Percentiles rank a stretch among this genome's conserved stretches.
Evolutionary conservation across 495 filamentous ascomycete species (phyloP).

Genomic region (Penicillium chermesinum): DNA sequence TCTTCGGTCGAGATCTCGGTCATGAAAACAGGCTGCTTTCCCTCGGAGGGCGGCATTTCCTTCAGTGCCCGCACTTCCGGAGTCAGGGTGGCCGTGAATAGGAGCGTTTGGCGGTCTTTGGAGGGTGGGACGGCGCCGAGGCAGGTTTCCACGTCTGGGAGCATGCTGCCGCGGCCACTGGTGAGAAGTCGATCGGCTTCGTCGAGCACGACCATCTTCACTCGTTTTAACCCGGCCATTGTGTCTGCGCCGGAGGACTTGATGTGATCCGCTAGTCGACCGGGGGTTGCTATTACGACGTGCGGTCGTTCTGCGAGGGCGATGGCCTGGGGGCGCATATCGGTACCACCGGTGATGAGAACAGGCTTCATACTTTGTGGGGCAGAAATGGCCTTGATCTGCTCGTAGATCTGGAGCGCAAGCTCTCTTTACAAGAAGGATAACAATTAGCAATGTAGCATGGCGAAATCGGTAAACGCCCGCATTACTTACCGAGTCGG

Average conservation of each 20-base stretch:
- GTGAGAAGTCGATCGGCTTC: constrained; percentile 91
- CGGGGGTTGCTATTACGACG: constrained; percentile 90
- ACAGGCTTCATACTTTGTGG: constrained; percentile 78
- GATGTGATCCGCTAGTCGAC: constrained; percentile 91
- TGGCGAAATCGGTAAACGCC: neutral
- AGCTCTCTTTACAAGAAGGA: constrained; percentile 57
- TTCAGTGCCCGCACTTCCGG: constrained; percentile 85
- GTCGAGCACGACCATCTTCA: constrained; percentile 85
- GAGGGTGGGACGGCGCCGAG: constrained; percentile 70
- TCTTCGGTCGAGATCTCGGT: constrained; percentile 79
- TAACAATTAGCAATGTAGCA: constrained; percentile 1
- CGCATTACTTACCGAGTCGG: constrained; percentile 62
- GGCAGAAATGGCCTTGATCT: constrained; percentile 84
- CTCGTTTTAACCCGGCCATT: constrained; percentile 67
- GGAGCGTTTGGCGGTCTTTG: constrained; percentile 72
- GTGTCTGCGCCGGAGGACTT: constrained; percentile 85
- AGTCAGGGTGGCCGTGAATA: constrained; percentile 97
- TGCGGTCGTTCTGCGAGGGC: constrained; percentile 77
- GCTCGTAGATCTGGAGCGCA: constrained; percentile 92
- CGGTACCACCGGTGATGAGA: constrained; percentile 83
- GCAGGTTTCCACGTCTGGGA: constrained; percentile 88
- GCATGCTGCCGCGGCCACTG: constrained; percentile 72
- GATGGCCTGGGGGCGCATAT: constrained; percentile 88
- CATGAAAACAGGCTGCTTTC: constrained; percentile 72
- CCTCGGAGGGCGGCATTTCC: constrained; percentile 58